Percentiles rank a stretch among this genome's conserved stretches.
Evolutionary conservation across 345 rosid species (phyloP).

Genomic region (Populus euphratica): DNA sequence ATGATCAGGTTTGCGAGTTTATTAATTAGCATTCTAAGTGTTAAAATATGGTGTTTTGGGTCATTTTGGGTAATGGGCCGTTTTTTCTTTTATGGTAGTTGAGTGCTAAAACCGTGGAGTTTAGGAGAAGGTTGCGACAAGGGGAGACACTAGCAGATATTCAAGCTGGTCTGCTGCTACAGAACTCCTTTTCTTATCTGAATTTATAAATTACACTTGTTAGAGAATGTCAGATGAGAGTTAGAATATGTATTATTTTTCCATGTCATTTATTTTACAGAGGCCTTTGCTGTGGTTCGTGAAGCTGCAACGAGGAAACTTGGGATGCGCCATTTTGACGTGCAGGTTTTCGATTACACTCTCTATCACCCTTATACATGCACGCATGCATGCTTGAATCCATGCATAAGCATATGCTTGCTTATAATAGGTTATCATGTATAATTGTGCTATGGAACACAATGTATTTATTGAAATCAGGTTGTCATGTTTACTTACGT

Average conservation of each 20-base stretch:
- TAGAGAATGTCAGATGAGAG: background rate
- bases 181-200: slow-evolving; percentile 5
- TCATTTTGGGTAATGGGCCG: slow-evolving; percentile 4
- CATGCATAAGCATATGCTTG: background rate
- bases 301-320: slow-evolving; percentile 95
- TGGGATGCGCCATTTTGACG: slow-evolving; percentile 99
- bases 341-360: slow-evolving; percentile 55
- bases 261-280: slow-evolving; percentile 31
- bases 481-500: slow-evolving; percentile 13
- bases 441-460: background rate
- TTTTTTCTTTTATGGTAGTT: slow-evolving; percentile 36
- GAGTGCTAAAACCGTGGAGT: slow-evolving; percentile 71
- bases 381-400: background rate
- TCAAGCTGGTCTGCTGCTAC: slow-evolving; percentile 68
- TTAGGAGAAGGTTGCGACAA: slow-evolving; percentile 54
- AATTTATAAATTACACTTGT: background rate
- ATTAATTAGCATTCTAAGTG: background rate
- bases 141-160: slow-evolving; percentile 75
- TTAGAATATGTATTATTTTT: background rate
- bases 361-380: background rate
- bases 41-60: background rate
- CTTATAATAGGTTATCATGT: background rate
- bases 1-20: slow-evolving; percentile 63
- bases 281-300: slow-evolving; percentile 92
- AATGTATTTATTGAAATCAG: slow-evolving; percentile 9